These are phyloP conservation scores for Bocquillonia castaneifolia DNA, from an alignment of 441 rosid genomes.

Conservation along the genomic window DNA sequence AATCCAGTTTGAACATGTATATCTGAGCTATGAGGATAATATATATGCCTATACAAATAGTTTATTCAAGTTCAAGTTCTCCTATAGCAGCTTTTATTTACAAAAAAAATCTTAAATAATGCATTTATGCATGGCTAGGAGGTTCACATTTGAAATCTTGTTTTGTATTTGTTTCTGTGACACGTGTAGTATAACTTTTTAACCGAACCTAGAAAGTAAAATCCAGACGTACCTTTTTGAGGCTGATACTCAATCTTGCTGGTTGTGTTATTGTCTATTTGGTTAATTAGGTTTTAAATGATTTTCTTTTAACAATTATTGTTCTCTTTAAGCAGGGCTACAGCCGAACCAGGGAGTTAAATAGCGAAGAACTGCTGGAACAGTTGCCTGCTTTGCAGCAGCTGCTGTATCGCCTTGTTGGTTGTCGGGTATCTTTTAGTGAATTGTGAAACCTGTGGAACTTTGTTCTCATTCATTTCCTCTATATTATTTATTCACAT, in stretches of 20 bases:
- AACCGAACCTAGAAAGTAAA: not conserved
- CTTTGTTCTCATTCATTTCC: constrained; percentile 4
- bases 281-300: not conserved
- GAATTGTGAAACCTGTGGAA: constrained; percentile 12
- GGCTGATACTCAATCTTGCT: constrained; percentile 5
- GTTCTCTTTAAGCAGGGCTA: constrained; percentile 54
- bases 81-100: not conserved
- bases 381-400: constrained; percentile 91
- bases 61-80: not conserved
- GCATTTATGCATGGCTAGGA: not conserved
- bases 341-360: constrained; percentile 83
- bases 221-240: not conserved
- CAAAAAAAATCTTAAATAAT: not conserved
- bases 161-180: not conserved
- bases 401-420: constrained; percentile 81
- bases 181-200: not conserved
- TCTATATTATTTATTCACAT: constrained; percentile 6
- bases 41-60: not conserved
- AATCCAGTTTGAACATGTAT: too few species aligned
- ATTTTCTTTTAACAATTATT: constrained; percentile 13
- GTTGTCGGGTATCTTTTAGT: constrained; percentile 66
- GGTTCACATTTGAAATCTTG: not conserved
- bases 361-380: constrained; percentile 74
- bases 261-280: constrained; percentile 8
- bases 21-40: not conserved